Conservation (phyloP, 768 basidiomycete species). For the Xerocomellus chrysenteron region DNA sequence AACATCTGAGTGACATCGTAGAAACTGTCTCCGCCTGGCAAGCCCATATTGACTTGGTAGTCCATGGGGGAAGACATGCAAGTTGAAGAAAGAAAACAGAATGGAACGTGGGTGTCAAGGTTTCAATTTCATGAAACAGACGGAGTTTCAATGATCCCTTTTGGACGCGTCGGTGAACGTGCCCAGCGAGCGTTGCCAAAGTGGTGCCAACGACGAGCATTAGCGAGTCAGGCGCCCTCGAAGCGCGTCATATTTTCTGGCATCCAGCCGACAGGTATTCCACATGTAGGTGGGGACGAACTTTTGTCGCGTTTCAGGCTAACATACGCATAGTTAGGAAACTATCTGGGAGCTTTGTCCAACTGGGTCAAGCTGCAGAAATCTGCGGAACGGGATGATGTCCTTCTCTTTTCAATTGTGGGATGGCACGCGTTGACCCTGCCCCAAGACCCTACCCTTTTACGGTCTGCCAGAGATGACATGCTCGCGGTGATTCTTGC, state of each 20-base stretch:
- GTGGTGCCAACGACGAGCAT: conserved; percentile 6
- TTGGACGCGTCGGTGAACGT: conserved; percentile 8
- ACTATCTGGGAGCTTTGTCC: conserved; percentile 85
- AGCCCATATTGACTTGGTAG: conserved; percentile 3
- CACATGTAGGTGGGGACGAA: conserved; percentile 58
- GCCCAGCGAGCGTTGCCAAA: conserved; percentile 3
- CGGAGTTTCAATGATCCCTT: conserved; percentile 33
- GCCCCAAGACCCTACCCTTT: conserved; percentile 72
- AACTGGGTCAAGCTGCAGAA: conserved; percentile 87
- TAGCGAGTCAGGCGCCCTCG: conserved; percentile 5
- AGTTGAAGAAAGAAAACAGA: background rate
- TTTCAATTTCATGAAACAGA: conserved; percentile 14
- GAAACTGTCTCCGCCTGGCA: conserved; percentile 62
- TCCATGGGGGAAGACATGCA: conserved; percentile 19
- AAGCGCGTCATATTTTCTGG: conserved; percentile 74
- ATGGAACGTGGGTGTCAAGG: background rate
- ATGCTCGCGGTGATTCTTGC: conserved; percentile 84
- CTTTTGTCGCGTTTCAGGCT: background rate
- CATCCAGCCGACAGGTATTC: conserved; percentile 90
- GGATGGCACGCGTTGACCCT: conserved; percentile 95
- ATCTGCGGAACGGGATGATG: conserved; percentile 53
- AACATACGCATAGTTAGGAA: conserved; percentile 65
- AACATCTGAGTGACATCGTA: conserved; percentile 64
- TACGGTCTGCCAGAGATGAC: conserved; percentile 64
- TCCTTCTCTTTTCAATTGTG: conserved; percentile 82